These are phyloP conservation scores for Clavulina sp. DNA, from an alignment of 768 basidiomycete species.

Conservation along the genomic window DNA sequence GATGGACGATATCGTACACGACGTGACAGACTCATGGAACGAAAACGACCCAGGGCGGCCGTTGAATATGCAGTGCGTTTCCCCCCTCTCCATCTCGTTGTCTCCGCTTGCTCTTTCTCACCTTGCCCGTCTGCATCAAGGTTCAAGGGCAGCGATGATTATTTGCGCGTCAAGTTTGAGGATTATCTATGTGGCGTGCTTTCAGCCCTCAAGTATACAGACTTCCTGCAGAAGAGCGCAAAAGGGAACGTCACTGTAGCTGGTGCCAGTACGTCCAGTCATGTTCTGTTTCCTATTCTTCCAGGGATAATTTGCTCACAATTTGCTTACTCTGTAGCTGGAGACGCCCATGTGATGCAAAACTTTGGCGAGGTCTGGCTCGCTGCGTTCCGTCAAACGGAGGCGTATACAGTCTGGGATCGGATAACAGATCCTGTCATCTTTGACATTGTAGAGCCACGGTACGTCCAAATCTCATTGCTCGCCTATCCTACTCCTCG, in stretches of 20 bases:
- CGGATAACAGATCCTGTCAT: slow-evolving; percentile 75
- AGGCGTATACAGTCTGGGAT: slow-evolving; percentile 84
- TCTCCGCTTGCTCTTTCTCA: neutral
- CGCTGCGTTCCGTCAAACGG: slow-evolving; percentile 69
- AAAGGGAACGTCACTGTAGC: slow-evolving; percentile 31
- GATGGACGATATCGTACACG: slow-evolving; percentile 87
- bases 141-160: slow-evolving; percentile 94
- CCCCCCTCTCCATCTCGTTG: slow-evolving; percentile 1
- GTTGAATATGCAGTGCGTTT: slow-evolving; percentile 48
- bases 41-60: slow-evolving; percentile 40
- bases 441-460: slow-evolving; percentile 90
- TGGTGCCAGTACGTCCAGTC: slow-evolving; percentile 11
- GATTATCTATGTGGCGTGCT: slow-evolving; percentile 86
- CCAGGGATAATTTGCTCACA: too few relatives aligned
- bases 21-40: slow-evolving; percentile 70
- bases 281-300: neutral
- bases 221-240: slow-evolving; percentile 57
- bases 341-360: slow-evolving; percentile 39
- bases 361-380: slow-evolving; percentile 87
- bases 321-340: slow-evolving; percentile 11
- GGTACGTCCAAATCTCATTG: slow-evolving; percentile 28
- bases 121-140: slow-evolving; percentile 21
- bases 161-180: slow-evolving; percentile 82
- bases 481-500: neutral
- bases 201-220: slow-evolving; percentile 75